Evolutionary conservation across 2,329 filamentous ascomycete genomes (phyloP).

Genomic region (Calonectria crousiana): DNA sequence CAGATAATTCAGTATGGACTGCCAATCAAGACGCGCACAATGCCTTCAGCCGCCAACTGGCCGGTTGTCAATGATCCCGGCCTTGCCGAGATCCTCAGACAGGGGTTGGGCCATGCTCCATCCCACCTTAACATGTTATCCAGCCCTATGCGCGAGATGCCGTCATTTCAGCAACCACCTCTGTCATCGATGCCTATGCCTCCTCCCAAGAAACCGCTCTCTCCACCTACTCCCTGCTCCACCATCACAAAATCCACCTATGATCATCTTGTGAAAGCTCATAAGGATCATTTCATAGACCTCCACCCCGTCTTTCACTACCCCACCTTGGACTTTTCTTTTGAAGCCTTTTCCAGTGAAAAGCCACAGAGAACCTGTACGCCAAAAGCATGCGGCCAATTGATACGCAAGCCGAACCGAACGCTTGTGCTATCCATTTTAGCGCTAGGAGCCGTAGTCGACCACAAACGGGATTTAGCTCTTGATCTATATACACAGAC

Average conservation of each 20-base stretch:
- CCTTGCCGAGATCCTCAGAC: slow-evolving; percentile 8
- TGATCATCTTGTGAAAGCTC: neutral
- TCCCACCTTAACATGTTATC: neutral
- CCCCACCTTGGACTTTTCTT: neutral
- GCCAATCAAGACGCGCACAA: neutral
- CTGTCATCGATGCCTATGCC: neutral
- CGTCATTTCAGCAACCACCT: neutral
- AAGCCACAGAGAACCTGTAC: neutral
- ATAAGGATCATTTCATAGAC: neutral
- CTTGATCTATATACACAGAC: neutral
- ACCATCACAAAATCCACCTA: neutral
- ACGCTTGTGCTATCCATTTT: neutral
- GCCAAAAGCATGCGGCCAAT: neutral
- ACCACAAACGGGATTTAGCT: neutral
- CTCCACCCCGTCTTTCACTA: neutral
- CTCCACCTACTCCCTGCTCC: neutral
- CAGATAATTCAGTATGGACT: neutral
- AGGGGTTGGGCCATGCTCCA: neutral
- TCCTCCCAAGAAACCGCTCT: neutral
- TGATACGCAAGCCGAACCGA: neutral
- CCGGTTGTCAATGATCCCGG: neutral
- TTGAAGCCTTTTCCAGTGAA: neutral
- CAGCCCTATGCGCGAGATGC: neutral
- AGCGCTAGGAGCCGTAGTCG: neutral
- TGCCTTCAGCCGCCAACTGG: neutral